Conservation (phyloP, 2,329 filamentous ascomycete genomes). For the Nectriaceae sp. region DNA sequence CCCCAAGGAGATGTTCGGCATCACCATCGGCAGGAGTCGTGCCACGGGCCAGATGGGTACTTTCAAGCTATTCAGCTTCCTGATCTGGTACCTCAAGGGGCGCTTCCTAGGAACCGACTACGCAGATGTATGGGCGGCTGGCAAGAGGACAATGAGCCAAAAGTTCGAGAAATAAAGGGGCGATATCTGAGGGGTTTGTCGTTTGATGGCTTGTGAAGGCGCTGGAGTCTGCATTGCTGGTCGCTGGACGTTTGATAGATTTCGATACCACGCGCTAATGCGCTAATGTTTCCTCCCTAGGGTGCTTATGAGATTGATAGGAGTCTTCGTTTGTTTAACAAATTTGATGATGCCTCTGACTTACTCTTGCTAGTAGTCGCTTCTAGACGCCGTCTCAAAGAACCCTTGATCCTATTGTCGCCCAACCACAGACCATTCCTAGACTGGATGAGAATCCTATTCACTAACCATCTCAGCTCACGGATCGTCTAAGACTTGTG, state of each 20-base stretch:
- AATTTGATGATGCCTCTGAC: too few species aligned
- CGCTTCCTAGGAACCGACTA: constrained; percentile 39
- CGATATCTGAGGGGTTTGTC: neutral
- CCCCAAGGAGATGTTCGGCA: constrained; percentile 33
- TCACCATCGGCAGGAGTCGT: constrained; percentile 43
- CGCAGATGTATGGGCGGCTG: constrained; percentile 31
- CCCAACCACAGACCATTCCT: too few species aligned
- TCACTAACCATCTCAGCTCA: too few species aligned
- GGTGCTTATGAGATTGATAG: too few species aligned
- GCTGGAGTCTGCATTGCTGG: neutral
- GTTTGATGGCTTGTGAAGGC: neutral
- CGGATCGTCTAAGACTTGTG: too few species aligned
- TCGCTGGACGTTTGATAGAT: neutral
- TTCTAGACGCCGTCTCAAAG: too few species aligned
- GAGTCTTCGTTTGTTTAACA: too few species aligned
- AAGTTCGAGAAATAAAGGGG: constrained; percentile 34
- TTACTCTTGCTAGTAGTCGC: too few species aligned
- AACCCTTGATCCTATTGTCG: too few species aligned
- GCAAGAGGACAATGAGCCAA: constrained; percentile 34
- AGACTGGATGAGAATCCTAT: too few species aligned
- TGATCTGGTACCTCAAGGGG: constrained; percentile 43
- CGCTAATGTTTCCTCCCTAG: too few species aligned
- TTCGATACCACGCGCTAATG: too few species aligned
- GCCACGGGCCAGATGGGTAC: constrained; percentile 40
- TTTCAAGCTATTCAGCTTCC: constrained; percentile 39